A percentile compares a stretch with the other conserved stretches of the same genome.
These are phyloP conservation scores for Glutinoglossum americanum DNA, from an alignment of 495 filamentous ascomycete genomes.

Conservation along the genomic window DNA sequence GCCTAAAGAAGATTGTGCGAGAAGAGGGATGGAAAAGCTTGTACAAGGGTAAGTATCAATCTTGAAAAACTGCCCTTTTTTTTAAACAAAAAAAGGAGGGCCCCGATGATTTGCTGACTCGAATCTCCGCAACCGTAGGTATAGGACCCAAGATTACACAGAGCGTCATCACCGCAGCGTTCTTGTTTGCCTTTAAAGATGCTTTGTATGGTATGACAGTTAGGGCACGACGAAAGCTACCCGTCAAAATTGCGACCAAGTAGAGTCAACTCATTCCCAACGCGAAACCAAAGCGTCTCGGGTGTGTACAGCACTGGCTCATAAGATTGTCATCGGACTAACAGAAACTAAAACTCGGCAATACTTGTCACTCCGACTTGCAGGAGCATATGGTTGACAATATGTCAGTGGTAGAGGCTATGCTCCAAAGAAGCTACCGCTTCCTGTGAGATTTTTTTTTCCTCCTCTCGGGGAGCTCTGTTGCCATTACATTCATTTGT, in stretches of 20 bases:
- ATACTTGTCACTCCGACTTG: neutral
- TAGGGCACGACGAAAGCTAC: slow-evolving; percentile 26
- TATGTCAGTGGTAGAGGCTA: neutral
- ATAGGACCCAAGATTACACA: slow-evolving; percentile 92
- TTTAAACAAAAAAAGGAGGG: neutral
- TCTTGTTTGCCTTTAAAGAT: slow-evolving; percentile 97
- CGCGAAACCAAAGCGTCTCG: neutral
- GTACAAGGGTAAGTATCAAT: slow-evolving; percentile 50
- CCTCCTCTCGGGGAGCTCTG: neutral
- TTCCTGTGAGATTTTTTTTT: neutral
- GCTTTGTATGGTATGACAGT: slow-evolving; percentile 45
- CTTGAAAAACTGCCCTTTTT: neutral
- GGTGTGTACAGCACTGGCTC: neutral
- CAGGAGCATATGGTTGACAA: neutral
- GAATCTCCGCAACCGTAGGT: slow-evolving; percentile 23
- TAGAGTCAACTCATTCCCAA: neutral
- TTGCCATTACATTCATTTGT: neutral
- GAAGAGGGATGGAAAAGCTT: slow-evolving; percentile 79
- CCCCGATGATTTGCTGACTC: neutral
- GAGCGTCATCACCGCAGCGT: slow-evolving; percentile 87
- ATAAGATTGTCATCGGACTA: neutral
- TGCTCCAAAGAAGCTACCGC: neutral
- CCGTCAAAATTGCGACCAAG: neutral
- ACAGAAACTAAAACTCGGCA: neutral
- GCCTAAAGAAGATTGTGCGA: slow-evolving; percentile 52